Conservation (phyloP, 2,329 filamentous ascomycete species). For the Biscogniauxia marginata region DNA sequence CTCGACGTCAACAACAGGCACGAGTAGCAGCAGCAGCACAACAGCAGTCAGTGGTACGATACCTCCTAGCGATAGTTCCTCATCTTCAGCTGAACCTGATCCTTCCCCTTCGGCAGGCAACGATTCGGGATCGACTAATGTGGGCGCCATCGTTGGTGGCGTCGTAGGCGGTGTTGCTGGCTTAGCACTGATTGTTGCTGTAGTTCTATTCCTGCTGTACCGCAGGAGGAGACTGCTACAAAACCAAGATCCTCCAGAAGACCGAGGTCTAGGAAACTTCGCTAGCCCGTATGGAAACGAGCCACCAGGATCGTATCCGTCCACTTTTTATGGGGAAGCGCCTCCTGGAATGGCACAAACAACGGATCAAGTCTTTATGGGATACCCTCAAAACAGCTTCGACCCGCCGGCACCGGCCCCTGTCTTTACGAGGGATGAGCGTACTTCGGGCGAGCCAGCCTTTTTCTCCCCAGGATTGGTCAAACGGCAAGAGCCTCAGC, state of each 20-base stretch:
- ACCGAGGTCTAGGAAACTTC: slow-evolving; percentile 11
- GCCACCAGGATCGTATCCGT: slow-evolving; percentile 28
- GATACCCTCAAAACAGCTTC: slow-evolving; percentile 13
- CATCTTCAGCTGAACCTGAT: slow-evolving; percentile 11
- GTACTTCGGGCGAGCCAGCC: slow-evolving; percentile 10
- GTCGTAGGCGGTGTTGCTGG: slow-evolving; percentile 27
- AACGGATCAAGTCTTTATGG: slow-evolving; percentile 14
- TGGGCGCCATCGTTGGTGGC: slow-evolving; percentile 31
- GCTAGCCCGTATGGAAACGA: slow-evolving; percentile 23
- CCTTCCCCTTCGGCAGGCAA: neutral
- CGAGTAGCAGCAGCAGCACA: slow-evolving; percentile 9
- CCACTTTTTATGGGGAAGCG: slow-evolving; percentile 30
- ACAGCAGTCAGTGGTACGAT: slow-evolving; percentile 22
- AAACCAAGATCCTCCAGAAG: slow-evolving; percentile 9
- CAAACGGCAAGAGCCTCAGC: neutral
- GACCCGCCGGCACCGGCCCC: slow-evolving; percentile 13
- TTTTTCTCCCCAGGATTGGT: slow-evolving; percentile 7
- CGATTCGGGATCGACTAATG: slow-evolving; percentile 11
- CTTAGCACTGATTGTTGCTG: slow-evolving; percentile 24
- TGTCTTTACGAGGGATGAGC: slow-evolving; percentile 7
- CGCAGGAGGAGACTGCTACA: slow-evolving; percentile 18
- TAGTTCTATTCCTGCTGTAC: slow-evolving; percentile 24
- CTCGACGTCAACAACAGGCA: slow-evolving; percentile 4
- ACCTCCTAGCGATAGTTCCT: slow-evolving; percentile 8
- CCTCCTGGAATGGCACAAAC: slow-evolving; percentile 27